Base-by-base conservation (phyloP, 257 asterid genomes). In the Fraxinus anomala region DNA sequence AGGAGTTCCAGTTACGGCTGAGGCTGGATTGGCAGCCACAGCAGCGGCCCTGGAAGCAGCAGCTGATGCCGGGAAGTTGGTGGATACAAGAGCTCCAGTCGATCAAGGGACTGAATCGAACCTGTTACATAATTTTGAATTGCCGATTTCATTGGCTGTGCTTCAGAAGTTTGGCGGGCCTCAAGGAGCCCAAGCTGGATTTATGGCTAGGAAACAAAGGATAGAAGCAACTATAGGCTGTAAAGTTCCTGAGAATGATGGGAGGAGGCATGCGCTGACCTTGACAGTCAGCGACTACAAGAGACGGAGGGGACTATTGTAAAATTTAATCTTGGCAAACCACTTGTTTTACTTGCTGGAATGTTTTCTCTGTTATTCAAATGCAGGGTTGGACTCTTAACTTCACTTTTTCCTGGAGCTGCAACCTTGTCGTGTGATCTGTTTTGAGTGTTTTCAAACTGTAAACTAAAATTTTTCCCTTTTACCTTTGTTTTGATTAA, bases 221-320 rank as follows among this genome's bases (percentile, higher is more conserved):
- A 85, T 91, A 30, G 99, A 95, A 81, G 98, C 98, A 40, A 88
- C 89, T 2, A 79, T 88, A 72, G 98, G 99, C 68, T 84, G 85
- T 77, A 85, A 85, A 72, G 98, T 95, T 78, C 94, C 97, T 0
- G 98, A 93, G 84, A 87, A 93, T 47, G 98, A 95, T 81, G 99
- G 98, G 65, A 89, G 94, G 89, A 84, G 97, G 37, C 99, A 93
- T 59, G 90, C 94, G 2, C 79, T 93, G 75, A 93, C 99, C 74
- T 82, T 95, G 92, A 87, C 93, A 7, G 94, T 93, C 68, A 93
- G 98, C 16, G 99, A 95, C 85, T 93, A 95, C 79, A 95, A 93
- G 90, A 87, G 99, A 70, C 79, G 99, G 75, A 89, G 97, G 86
- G 99, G 98, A 17, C 86, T 95, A 83, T 96, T 95, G 19, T 95